Conservation (phyloP, 495 filamentous ascomycete genomes). For the Tuber calosporum region DNA sequence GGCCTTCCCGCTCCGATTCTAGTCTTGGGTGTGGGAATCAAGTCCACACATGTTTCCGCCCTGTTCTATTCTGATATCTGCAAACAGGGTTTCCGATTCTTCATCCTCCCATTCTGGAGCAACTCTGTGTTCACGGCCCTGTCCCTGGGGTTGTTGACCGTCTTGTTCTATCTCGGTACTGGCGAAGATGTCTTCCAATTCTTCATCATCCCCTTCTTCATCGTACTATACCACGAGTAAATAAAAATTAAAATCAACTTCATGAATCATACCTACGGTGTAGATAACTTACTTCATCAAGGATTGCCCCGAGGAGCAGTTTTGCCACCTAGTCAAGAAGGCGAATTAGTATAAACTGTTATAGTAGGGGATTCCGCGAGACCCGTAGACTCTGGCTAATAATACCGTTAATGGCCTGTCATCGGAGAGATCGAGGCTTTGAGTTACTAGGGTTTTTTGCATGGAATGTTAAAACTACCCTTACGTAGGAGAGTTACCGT, state of each 20-base stretch:
- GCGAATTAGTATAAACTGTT: slow-evolving; percentile 45
- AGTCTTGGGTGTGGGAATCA: too few relatives aligned
- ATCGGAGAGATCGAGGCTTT: slow-evolving; percentile 37
- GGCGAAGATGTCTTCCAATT: neutral
- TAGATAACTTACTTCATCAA: slow-evolving; percentile 26
- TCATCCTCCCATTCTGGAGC: too few relatives aligned
- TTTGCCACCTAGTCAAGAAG: slow-evolving; percentile 58
- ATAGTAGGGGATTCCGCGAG: slow-evolving; percentile 52
- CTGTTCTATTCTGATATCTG: too few relatives aligned
- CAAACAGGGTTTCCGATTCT: too few relatives aligned
- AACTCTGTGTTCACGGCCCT: neutral
- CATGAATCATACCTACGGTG: neutral
- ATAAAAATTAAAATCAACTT: neutral
- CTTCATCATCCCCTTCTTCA: neutral
- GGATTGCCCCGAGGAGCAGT: slow-evolving; percentile 60
- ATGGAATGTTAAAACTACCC: slow-evolving; percentile 27
- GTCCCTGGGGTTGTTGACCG: neutral
- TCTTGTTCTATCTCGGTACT: neutral
- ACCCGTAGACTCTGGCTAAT: slow-evolving; percentile 36
- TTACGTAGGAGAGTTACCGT: neutral
- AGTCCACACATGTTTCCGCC: too few relatives aligned
- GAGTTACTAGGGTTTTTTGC: slow-evolving; percentile 56
- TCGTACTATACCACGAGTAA: neutral
- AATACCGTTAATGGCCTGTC: slow-evolving; percentile 50
- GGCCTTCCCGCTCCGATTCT: too few relatives aligned